Conservation (phyloP, 306 rosid genomes). For the Gastrolobium villosum region DNA sequence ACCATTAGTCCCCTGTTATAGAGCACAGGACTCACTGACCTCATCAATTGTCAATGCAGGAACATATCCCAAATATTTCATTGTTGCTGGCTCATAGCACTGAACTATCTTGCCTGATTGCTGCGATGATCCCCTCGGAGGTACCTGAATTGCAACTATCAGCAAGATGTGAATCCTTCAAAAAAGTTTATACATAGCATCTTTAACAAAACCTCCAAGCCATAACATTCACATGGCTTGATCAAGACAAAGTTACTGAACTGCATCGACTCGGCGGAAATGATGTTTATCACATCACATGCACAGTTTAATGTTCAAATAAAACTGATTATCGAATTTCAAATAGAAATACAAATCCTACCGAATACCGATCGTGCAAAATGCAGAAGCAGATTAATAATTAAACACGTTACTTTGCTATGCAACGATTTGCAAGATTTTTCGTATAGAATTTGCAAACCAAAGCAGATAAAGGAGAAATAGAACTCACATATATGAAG, state of each 20-base stretch:
- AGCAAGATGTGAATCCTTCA: conserved; percentile 23
- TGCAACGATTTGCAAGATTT: background rate
- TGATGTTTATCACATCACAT: background rate
- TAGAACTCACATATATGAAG: conserved; percentile 77
- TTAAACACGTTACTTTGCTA: background rate
- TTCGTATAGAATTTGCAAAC: background rate
- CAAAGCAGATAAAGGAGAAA: background rate
- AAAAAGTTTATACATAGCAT: conserved; percentile 1
- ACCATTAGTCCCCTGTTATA: background rate
- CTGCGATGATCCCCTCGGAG: conserved; percentile 80
- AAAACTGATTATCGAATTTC: background rate
- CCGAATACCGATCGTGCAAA: conserved; percentile 4
- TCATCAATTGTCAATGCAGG: conserved; percentile 76
- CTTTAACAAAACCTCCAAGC: background rate
- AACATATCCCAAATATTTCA: conserved; percentile 83
- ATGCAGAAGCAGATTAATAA: conserved; percentile 37
- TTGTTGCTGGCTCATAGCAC: conserved; percentile 94
- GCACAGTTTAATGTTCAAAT: background rate
- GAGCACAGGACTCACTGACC: conserved; percentile 61
- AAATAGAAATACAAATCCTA: background rate
- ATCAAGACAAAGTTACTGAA: background rate
- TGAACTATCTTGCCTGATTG: conserved; percentile 76
- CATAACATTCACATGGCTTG: conserved; percentile 3
- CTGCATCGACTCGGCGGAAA: background rate
- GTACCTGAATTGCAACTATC: conserved; percentile 63